Percentiles rank a stretch among this genome's conserved stretches.
Conservation (phyloP, 805 yeast species). For the Kazachstania martiniae region DNA sequence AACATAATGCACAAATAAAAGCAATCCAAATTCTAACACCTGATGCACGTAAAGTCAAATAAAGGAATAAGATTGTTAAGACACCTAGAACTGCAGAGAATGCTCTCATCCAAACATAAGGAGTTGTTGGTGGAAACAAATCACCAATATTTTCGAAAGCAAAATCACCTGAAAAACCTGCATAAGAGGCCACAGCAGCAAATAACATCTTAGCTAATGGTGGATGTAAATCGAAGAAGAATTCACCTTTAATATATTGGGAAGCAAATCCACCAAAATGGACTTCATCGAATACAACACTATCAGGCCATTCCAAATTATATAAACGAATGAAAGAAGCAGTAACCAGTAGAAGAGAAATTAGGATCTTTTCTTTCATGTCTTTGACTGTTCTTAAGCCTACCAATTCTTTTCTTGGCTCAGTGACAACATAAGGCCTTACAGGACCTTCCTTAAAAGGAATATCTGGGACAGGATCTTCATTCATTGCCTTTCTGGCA, state of each 20-base stretch:
- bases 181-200: constrained; percentile 57
- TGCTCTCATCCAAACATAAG: constrained; percentile 59
- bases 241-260: constrained; percentile 78
- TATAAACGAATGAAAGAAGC: constrained; percentile 52
- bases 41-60: constrained; percentile 58
- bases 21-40: constrained; percentile 62
- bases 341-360: constrained; percentile 36
- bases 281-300: constrained; percentile 87
- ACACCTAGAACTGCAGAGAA: constrained; percentile 61
- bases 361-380: constrained; percentile 31
- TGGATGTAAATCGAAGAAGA: constrained; percentile 94
- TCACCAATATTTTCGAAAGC: constrained; percentile 58
- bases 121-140: constrained; percentile 43
- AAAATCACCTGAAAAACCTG: constrained; percentile 66
- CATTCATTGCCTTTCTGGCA: too few species aligned
- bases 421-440: constrained; percentile 46
- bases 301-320: constrained; percentile 54
- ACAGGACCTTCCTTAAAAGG: constrained; percentile 38
- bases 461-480: constrained; percentile 38
- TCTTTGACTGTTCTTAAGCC: constrained; percentile 33
- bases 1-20: constrained; percentile 41
- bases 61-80: constrained; percentile 52
- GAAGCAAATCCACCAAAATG: constrained; percentile 83
- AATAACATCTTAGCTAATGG: constrained; percentile 69
- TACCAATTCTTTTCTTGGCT: constrained; percentile 33